Percentiles rank a stretch among this genome's conserved stretches.
These are phyloP conservation scores for Aspergillus felis DNA, from an alignment of 2,329 filamentous ascomycete species.

Conservation along the genomic window DNA sequence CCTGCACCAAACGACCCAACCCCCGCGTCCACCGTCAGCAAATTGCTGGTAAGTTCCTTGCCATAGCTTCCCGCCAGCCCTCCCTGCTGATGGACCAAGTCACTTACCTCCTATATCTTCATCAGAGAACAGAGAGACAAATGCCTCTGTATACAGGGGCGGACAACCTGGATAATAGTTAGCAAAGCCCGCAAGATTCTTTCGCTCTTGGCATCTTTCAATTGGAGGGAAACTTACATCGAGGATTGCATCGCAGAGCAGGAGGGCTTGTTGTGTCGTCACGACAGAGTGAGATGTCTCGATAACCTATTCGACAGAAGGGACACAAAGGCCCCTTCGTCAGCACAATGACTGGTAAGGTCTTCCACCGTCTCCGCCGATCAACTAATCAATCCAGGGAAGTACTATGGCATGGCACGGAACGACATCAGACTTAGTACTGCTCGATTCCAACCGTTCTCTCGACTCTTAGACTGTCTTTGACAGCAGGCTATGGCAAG, in stretches of 20 bases:
- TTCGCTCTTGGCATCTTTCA: neutral
- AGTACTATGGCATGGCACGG: neutral
- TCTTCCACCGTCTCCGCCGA: slow-evolving; percentile 6
- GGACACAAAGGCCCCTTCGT: slow-evolving; percentile 2
- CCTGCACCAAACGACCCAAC: neutral
- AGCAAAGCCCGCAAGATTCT: neutral
- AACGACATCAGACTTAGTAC: neutral
- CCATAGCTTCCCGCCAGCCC: neutral
- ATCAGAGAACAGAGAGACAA: neutral
- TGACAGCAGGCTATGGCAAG: neutral
- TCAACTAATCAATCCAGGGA: neutral
- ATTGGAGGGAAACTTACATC: neutral
- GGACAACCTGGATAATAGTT: neutral
- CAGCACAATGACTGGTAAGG: slow-evolving; percentile 7
- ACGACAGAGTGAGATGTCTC: neutral
- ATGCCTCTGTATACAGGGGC: neutral
- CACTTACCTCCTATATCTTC: neutral
- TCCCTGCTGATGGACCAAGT: neutral
- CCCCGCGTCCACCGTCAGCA: neutral
- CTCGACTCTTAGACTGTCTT: neutral
- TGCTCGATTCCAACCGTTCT: neutral
- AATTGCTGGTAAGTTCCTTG: neutral
- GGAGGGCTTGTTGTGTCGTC: neutral
- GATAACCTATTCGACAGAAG: neutral
- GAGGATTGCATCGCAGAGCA: neutral